A percentile compares a stretch with the other conserved stretches of the same genome.
phyloP scores from a whole-genome alignment of 805 yeast species.

The Pichia cephalocereana region DNA sequence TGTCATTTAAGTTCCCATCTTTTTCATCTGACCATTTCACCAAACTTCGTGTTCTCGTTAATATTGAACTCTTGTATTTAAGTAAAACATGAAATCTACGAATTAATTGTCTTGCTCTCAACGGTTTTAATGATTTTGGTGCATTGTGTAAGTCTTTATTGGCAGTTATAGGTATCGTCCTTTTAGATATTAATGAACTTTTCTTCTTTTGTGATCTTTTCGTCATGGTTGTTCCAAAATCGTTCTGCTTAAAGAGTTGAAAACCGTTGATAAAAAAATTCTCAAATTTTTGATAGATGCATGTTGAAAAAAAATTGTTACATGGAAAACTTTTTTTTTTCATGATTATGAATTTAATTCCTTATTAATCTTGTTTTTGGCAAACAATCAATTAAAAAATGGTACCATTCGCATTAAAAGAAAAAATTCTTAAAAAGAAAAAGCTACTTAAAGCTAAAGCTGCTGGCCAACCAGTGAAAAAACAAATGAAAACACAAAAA shows the following conservation, averaged over 20 bases:
- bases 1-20: constrained; percentile 5
- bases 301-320: too few relatives aligned
- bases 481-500: constrained; percentile 1
- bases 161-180: background rate
- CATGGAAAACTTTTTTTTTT: background rate
- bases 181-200: constrained; percentile 9
- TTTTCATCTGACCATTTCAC: background rate
- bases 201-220: constrained; percentile 16
- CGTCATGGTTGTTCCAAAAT: background rate
- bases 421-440: constrained; percentile 12
- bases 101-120: constrained; percentile 64
- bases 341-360: too few relatives aligned
- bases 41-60: constrained; percentile 13
- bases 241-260: too few relatives aligned
- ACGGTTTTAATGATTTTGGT: constrained; percentile 52
- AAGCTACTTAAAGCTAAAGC: constrained; percentile 6
- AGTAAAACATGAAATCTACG: constrained; percentile 67
- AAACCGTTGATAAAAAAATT: too few relatives aligned
- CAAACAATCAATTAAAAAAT: constrained; percentile 2
- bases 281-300: too few relatives aligned
- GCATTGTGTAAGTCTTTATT: background rate
- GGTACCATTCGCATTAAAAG: constrained; percentile 13
- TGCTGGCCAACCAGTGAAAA: background rate
- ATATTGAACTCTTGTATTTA: constrained; percentile 40
- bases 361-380: too few relatives aligned